These are phyloP conservation scores for Leishmania martiniquensis DNA, from an alignment of 208 protist species.

Conservation along the genomic window DNA sequence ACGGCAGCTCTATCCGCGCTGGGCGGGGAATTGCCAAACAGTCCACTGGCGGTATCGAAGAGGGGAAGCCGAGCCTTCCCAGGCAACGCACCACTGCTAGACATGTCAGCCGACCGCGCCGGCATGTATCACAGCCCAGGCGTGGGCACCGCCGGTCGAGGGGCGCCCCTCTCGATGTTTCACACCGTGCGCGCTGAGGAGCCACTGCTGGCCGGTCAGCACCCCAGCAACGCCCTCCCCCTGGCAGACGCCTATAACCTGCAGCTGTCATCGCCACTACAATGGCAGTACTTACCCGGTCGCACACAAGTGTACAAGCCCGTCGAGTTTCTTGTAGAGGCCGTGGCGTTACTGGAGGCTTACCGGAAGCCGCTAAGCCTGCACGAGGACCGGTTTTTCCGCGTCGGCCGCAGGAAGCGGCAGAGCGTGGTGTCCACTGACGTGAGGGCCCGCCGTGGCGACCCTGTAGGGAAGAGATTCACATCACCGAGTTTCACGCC, in stretches of 20 bases:
- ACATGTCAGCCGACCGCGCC: background rate
- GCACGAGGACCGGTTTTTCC: background rate
- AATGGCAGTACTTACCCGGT: slow-evolving; percentile 21
- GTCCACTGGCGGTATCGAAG: background rate
- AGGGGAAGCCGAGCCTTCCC: background rate
- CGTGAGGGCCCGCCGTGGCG: background rate
- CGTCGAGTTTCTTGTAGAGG: slow-evolving; percentile 24
- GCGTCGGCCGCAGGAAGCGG: slow-evolving; percentile 9
- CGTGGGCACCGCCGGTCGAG: background rate
- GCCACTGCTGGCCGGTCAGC: background rate
- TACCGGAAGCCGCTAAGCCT: slow-evolving; percentile 22
- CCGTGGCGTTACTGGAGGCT: slow-evolving; percentile 26
- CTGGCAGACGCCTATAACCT: background rate
- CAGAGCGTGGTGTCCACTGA: background rate
- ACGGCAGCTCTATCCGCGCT: background rate
- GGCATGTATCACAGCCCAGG: background rate
- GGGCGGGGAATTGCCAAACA: background rate
- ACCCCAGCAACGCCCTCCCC: background rate
- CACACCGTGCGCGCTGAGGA: background rate
- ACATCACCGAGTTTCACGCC: slow-evolving; percentile 13
- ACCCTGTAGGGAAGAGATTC: background rate
- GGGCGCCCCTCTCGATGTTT: background rate
- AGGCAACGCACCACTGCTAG: background rate
- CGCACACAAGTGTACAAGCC: slow-evolving; percentile 8
- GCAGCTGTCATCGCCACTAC: background rate